Base-by-base conservation (phyloP, 2,329 filamentous ascomycete genomes). In the Epichloe gansuensis region DNA sequence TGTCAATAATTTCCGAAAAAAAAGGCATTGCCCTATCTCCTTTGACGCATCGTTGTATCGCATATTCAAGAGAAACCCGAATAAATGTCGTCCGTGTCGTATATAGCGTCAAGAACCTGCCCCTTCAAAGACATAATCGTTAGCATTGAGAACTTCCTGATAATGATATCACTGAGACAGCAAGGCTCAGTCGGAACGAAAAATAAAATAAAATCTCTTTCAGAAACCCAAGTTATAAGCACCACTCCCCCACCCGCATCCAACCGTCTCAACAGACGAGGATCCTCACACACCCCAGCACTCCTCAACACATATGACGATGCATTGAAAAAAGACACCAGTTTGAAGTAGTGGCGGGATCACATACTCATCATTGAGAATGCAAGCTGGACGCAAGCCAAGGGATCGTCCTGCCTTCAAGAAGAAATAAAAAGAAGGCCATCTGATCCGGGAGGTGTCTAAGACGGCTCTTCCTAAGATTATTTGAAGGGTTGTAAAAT, bases 221-320 rank as follows among this genome's bases (percentile, higher is more conserved):
- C 70, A 72, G 70, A 72, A 72, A 72, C 70, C 70, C 68, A 63
- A 57, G 60, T 65, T 72, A 70, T 69, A 72, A 72, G 70, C 70
- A 72, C 67, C 60, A 72, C 70, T 60, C 59, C 69, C 64, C 63
- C 61, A 67, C 62, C 64, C 67, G 54, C 59, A 58, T 59, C 60
- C 62, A 60, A 56, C 63, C 63, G 59, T 59, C 55, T 61, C 53
- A 53, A 56, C 34, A 46, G 31, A 46, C 52, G 51, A 53, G 56
- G 57, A 57, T 59, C 57, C 57, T 46, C 56, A 28, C 43, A 43
- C 52, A 25, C 52, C 55, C 53, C 48, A 39, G 48, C 41, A 15
- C 49, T 11, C 28, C 28, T 44, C 53, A 52, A 59, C 56, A 61
- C 66, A 70, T 63, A 63, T 69, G 66, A 62, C 68, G 66, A 64